phyloP scores from a whole-genome alignment of 768 basidiomycete species.

The Pisolithus marmoratus region DNA sequence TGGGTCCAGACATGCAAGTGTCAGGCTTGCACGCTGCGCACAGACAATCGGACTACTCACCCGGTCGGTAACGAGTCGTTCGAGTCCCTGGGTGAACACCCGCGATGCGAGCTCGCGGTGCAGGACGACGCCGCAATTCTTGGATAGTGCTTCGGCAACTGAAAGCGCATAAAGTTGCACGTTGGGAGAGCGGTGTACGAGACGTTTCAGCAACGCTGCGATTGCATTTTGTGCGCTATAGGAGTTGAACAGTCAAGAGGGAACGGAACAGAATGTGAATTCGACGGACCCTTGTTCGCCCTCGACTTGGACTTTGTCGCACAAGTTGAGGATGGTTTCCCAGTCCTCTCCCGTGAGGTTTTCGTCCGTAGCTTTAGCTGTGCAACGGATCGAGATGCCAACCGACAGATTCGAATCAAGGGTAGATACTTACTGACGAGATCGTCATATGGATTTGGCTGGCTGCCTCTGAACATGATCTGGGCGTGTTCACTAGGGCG shows the following conservation, averaged over 20 bases:
- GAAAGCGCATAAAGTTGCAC: slow-evolving; percentile 93
- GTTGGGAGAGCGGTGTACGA: slow-evolving; percentile 91
- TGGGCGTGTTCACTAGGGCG: slow-evolving; percentile 10
- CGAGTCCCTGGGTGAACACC: slow-evolving; percentile 85
- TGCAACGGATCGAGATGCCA: neutral
- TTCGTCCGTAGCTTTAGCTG: slow-evolving; percentile 97
- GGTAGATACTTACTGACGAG: slow-evolving; percentile 66
- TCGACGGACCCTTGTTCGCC: slow-evolving; percentile 72
- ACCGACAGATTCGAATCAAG: no score
- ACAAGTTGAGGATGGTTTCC: slow-evolving; percentile 91
- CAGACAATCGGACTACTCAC: slow-evolving; percentile 39
- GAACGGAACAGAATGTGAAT: neutral
- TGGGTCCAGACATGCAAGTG: slow-evolving; percentile 24
- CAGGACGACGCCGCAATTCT: slow-evolving; percentile 81
- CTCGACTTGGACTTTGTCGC: slow-evolving; percentile 93
- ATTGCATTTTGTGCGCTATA: slow-evolving; percentile 81
- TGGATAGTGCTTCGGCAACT: slow-evolving; percentile 81
- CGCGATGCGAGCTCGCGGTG: slow-evolving; percentile 85
- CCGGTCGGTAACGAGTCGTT: slow-evolving; percentile 83
- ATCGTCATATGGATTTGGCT: slow-evolving; percentile 81
- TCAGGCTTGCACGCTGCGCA: slow-evolving; percentile 7
- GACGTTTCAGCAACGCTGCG: slow-evolving; percentile 79
- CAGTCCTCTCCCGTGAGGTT: slow-evolving; percentile 93
- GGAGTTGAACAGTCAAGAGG: slow-evolving; percentile 11
- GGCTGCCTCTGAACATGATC: slow-evolving; percentile 65